Percentiles rank a stretch among this genome's conserved stretches.
Evolutionary conservation across 2,329 filamentous ascomycete genomes (phyloP).

Genomic region (Colletotrichum eremochloae): DNA sequence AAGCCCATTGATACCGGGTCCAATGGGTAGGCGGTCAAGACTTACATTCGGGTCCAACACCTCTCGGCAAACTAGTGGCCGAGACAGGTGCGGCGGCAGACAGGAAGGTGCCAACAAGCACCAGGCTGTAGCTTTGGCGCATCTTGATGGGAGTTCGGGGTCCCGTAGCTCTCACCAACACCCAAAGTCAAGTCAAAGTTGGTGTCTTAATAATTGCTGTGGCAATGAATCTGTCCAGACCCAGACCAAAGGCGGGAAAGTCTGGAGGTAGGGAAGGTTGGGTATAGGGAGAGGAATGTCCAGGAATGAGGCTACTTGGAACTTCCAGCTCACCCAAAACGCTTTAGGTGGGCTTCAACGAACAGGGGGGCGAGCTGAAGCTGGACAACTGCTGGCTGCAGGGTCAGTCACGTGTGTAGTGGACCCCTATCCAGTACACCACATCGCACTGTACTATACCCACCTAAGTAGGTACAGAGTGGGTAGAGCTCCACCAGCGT

Average conservation of each 20-base stretch:
- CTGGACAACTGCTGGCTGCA: slow-evolving; percentile 22
- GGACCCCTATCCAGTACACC: not conserved
- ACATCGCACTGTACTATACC: too few relatives aligned
- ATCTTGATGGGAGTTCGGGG: slow-evolving; percentile 51
- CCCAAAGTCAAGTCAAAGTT: slow-evolving; percentile 20
- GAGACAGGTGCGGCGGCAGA: slow-evolving; percentile 67
- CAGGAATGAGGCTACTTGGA: slow-evolving; percentile 26
- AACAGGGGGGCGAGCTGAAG: slow-evolving; percentile 28
- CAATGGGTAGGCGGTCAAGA: slow-evolving; percentile 46
- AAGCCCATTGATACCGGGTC: not conserved
- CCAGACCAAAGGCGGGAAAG: slow-evolving; percentile 19
- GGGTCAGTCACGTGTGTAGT: slow-evolving; percentile 35
- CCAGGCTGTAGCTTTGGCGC: slow-evolving; percentile 63
- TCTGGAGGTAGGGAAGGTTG: slow-evolving; percentile 8
- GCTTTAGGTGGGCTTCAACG: slow-evolving; percentile 34
- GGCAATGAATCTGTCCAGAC: slow-evolving; percentile 33
- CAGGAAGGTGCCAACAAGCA: slow-evolving; percentile 65
- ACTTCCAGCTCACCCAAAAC: slow-evolving; percentile 45
- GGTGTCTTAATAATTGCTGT: slow-evolving; percentile 21
- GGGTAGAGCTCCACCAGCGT: not conserved
- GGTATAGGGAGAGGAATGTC: slow-evolving; percentile 10
- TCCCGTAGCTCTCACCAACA: slow-evolving; percentile 33
- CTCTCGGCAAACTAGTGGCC: slow-evolving; percentile 79
- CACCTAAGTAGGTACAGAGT: too few relatives aligned
- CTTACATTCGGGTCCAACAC: slow-evolving; percentile 93